Evolutionary conservation across 345 rosid species (phyloP).

Genomic region (Camelina hispida): DNA sequence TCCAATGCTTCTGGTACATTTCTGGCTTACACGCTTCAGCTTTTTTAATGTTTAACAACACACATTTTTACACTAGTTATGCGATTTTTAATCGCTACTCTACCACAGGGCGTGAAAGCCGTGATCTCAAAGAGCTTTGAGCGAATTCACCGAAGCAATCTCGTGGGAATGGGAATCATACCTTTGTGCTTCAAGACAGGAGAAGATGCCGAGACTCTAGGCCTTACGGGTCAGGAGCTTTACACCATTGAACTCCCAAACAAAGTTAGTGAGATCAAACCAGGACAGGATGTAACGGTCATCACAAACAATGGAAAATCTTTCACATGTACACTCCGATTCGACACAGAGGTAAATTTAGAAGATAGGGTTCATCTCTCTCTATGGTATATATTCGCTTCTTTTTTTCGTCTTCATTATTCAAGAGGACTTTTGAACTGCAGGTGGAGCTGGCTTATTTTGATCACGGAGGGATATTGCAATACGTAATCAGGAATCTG

Average conservation of each 20-base stretch:
- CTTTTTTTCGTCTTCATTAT: neutral
- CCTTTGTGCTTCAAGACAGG: slow-evolving; percentile 9
- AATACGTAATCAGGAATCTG: slow-evolving; percentile 1
- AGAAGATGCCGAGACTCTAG: neutral
- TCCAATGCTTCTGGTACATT: slow-evolving; percentile 79
- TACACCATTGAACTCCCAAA: neutral
- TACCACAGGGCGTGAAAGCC: neutral
- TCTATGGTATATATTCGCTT: neutral
- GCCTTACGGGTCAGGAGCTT: neutral
- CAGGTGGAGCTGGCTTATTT: slow-evolving; percentile 9
- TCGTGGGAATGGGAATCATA: slow-evolving; percentile 2
- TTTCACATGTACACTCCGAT: slow-evolving; percentile 1
- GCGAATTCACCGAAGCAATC: slow-evolving; percentile 1
- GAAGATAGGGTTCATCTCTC: neutral
- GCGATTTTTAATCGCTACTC: neutral
- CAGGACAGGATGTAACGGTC: slow-evolving; percentile 1
- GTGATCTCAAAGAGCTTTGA: slow-evolving; percentile 3
- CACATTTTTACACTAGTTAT: neutral
- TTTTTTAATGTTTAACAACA: neutral
- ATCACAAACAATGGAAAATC: neutral
- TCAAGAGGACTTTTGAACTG: neutral
- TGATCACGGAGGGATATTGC: neutral
- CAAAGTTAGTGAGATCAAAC: neutral
- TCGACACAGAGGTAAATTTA: neutral
- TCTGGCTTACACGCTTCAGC: neutral